Conservation (phyloP, 2,329 filamentous ascomycete species). For the Lachnellula hyalina region DNA sequence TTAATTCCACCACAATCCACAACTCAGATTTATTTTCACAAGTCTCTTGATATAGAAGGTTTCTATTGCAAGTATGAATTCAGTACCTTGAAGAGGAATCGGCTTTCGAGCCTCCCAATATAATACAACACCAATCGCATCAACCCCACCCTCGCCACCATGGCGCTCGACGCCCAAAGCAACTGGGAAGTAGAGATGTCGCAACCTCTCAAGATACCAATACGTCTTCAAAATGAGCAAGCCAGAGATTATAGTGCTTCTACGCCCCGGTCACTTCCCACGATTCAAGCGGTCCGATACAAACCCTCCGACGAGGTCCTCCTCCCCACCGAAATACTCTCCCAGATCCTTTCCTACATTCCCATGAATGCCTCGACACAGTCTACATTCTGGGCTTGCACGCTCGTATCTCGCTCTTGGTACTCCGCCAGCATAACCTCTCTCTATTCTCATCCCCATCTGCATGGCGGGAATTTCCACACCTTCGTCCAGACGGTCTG, state of each 20-base stretch:
- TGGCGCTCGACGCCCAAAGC: conserved; percentile 28
- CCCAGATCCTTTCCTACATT: conserved; percentile 28
- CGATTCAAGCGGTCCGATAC: not conserved
- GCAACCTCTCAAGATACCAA: conserved; percentile 17
- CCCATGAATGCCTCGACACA: conserved; percentile 19
- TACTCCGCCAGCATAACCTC: conserved; percentile 24
- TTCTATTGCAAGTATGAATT: not conserved
- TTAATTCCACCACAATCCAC: not conserved
- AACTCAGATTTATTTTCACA: not conserved
- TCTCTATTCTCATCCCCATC: conserved; percentile 27
- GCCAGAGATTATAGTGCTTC: not conserved
- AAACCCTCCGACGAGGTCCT: conserved; percentile 18
- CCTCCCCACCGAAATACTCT: conserved; percentile 30
- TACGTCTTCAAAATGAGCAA: not conserved
- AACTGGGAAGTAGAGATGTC: conserved; percentile 31
- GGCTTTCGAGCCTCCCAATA: not conserved
- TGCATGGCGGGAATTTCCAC: conserved; percentile 28
- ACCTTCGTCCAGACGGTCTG: conserved; percentile 30
- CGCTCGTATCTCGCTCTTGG: conserved; percentile 29
- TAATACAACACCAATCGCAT: not conserved
- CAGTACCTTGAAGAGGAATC: not conserved
- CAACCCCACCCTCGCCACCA: conserved; percentile 3
- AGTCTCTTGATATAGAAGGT: not conserved
- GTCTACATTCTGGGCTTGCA: conserved; percentile 26
- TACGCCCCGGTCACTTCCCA: not conserved